Base-by-base conservation (phyloP, 2,329 filamentous ascomycete species). In the Fusarium pseudograminearum region DNA sequence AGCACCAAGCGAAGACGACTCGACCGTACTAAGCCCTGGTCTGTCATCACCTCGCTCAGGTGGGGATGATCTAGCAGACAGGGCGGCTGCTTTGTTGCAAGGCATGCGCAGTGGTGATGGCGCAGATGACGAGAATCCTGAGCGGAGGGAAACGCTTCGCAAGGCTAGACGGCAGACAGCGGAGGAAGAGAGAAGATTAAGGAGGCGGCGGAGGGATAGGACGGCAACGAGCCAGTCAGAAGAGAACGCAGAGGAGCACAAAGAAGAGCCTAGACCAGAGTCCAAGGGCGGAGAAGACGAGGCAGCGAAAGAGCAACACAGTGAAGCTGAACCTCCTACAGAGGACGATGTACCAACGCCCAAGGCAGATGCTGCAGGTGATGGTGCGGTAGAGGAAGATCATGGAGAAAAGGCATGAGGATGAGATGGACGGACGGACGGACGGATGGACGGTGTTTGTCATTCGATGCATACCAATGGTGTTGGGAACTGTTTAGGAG, bases 71-170 rank as follows among this genome's bases (percentile, higher is more conserved):
- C 89, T 98, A 30, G 94, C 93, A 5, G 91, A 94, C 72, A 89
- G 94, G 54, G 94, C 95, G 4, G 93, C 93, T 2, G 88, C 90
- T 69, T 83, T 98, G 78, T 83, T 98, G 31, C 92, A 97, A 76
- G 93, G 93, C 46, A 90, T 98, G 79, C 88, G 93, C 42, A 87
- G 90, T 50, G 86, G 89, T 42, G 88, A 88, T 45, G 87, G 87
- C 24, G 85, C 84, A 20, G 86, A 85, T 5, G 82, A 83, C 36
- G 82, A 81, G 10, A 83, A 80, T 67, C 67, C 78, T 22, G 82
- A 88, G 77, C 82, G 85, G 80, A 80, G 89, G 61, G 86, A 90
- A 73, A 88, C 83, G 63, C 83, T 93, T 59, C 83, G 93, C 57
- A 86, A 83, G 77, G 80, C 83, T 67, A 78, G 85, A 73, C 82